A percentile compares a stretch with the other conserved stretches of the same genome.
phyloP scores from a whole-genome alignment of 192 early-diverging fungal genomes.

The Gigaspora rosea region DNA sequence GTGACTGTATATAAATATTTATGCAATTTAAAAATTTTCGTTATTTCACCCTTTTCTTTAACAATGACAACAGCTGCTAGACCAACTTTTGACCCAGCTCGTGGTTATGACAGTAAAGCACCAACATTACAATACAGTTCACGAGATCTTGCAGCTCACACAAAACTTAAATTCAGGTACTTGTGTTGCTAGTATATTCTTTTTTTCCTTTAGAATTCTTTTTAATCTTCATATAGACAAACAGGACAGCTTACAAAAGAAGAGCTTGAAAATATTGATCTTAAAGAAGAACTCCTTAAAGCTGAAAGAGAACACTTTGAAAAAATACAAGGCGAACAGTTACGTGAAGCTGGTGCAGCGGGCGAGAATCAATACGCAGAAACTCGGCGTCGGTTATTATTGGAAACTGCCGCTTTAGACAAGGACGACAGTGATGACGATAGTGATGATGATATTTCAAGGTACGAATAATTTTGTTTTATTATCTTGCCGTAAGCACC shows the following conservation, averaged over 20 bases:
- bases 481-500: too few relatives aligned
- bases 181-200: too few relatives aligned
- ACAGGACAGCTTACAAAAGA: conserved; percentile 62
- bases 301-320: conserved; percentile 69
- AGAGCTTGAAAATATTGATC: conserved; percentile 61
- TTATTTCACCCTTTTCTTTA: conserved; percentile 34
- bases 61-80: too few relatives aligned
- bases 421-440: too few relatives aligned
- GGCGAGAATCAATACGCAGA: conserved; percentile 32
- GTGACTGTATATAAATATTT: too few relatives aligned
- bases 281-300: conserved; percentile 65
- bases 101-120: conserved; percentile 63
- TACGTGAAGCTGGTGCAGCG: not conserved
- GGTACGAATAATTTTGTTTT: too few relatives aligned
- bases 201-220: too few relatives aligned
- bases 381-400: conserved; percentile 43
- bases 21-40: too few relatives aligned
- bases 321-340: not conserved
- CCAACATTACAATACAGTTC: conserved; percentile 66
- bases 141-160: conserved; percentile 74
- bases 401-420: conserved; percentile 48
- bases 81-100: conserved; percentile 53
- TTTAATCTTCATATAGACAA: conserved; percentile 49
- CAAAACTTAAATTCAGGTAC: conserved; percentile 59
- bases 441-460: too few relatives aligned